A percentile compares a stretch with the other conserved stretches of the same genome.
phyloP scores from a whole-genome alignment of 2,329 filamentous ascomycete genomes.

The Elsinoe batatas region DNA sequence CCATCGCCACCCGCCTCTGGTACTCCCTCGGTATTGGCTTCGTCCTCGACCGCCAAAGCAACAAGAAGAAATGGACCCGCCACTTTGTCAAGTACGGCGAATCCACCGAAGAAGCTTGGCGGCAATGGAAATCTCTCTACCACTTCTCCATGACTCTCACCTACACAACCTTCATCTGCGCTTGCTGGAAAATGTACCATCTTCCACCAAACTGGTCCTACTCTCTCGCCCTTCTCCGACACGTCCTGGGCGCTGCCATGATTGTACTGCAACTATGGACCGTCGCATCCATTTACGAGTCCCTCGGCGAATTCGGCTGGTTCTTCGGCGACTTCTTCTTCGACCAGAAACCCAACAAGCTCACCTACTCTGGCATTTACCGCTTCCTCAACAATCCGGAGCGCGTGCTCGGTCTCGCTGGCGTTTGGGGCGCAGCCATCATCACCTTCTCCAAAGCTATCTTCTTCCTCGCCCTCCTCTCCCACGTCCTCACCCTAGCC shows the following conservation, averaged over 20 bases:
- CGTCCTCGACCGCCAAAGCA: constrained; percentile 76
- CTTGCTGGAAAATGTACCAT: constrained; percentile 93
- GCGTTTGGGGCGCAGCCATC: constrained; percentile 88
- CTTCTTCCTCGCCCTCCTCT: constrained; percentile 74
- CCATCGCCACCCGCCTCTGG: constrained; percentile 78
- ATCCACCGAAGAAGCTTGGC: constrained; percentile 82
- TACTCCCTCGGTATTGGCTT: constrained; percentile 80
- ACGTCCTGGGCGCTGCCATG: constrained; percentile 71
- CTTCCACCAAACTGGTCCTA: constrained; percentile 79
- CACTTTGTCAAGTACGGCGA: constrained; percentile 98
- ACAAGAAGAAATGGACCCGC: constrained; percentile 86
- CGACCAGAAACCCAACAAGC: constrained; percentile 64
- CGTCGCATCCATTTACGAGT: constrained; percentile 84
- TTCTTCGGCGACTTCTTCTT: constrained; percentile 99
- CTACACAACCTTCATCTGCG: constrained; percentile 78
- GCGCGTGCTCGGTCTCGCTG: constrained; percentile 82
- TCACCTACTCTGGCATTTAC: constrained; percentile 96
- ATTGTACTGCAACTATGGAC: constrained; percentile 90
- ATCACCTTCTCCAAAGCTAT: constrained; percentile 85
- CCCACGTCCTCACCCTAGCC: constrained; percentile 72
- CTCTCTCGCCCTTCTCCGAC: constrained; percentile 74
- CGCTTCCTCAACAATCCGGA: constrained; percentile 97
- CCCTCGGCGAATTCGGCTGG: constrained; percentile 95
- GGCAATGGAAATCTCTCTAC: constrained; percentile 94
- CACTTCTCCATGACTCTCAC: constrained; percentile 87